phyloP scores from a whole-genome alignment of 305 asterid genomes.

The Solanum hybrid region DNA sequence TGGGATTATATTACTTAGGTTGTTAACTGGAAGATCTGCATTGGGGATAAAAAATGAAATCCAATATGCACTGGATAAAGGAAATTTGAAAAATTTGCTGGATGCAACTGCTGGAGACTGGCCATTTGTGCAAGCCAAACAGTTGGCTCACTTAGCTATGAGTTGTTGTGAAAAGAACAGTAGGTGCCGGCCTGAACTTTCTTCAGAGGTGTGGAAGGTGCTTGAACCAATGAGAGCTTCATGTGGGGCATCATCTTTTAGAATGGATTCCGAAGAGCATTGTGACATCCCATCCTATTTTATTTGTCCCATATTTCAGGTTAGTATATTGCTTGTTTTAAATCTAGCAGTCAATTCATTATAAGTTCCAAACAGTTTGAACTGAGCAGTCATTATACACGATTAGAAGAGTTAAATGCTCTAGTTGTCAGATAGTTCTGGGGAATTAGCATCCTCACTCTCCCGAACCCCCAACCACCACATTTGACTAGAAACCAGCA shows the following conservation, averaged over 20 bases:
- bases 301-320: constrained; percentile 95
- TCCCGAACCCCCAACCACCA: not conserved
- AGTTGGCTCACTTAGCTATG: constrained; percentile 73
- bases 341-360: not conserved
- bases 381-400: not conserved
- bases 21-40: constrained; percentile 79
- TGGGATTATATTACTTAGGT: constrained; percentile 62
- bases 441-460: not conserved
- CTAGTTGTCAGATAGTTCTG: not conserved
- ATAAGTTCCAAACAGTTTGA: not conserved
- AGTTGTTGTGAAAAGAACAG: constrained; percentile 50
- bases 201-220: constrained; percentile 72
- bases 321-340: constrained; percentile 18
- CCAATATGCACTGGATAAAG: constrained; percentile 46
- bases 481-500: not conserved
- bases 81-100: constrained; percentile 48
- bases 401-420: not conserved
- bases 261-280: constrained; percentile 35
- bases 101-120: constrained; percentile 92
- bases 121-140: constrained; percentile 92
- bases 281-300: constrained; percentile 57
- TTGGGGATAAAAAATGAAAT: constrained; percentile 57
- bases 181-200: constrained; percentile 65
- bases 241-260: constrained; percentile 47
- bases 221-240: constrained; percentile 77